Percentiles rank a stretch among this genome's conserved stretches.
phyloP scores from a whole-genome alignment of 306 rosid species.

The Trichosanthes truncata region DNA sequence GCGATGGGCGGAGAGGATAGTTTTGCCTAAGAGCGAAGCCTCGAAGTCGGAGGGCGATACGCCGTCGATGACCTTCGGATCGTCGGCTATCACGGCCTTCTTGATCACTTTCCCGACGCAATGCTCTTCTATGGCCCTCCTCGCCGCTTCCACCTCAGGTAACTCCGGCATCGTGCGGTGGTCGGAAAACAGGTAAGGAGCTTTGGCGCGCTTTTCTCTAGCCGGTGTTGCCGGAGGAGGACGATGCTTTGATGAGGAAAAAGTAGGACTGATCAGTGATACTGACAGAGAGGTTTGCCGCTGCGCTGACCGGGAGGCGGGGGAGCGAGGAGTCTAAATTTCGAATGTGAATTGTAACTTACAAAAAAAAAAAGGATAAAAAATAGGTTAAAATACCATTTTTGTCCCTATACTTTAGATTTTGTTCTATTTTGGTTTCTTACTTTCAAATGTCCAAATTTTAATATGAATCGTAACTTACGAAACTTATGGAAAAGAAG shows the following conservation, averaged over 20 bases:
- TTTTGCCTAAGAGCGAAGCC: conserved; percentile 62
- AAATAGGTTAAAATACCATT: no score
- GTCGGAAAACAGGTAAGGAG: not conserved
- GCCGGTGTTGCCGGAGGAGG: conserved; percentile 7
- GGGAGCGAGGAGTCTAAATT: no score
- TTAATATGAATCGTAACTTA: no score
- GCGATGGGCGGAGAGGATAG: conserved; percentile 63
- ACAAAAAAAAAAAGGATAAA: no score
- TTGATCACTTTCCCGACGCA: conserved; percentile 68
- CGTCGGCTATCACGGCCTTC: conserved; percentile 53
- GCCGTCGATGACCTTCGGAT: conserved; percentile 78
- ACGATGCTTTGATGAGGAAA: not conserved
- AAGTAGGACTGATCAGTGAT: not conserved
- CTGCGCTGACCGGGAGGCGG: not conserved
- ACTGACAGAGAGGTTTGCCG: not conserved
- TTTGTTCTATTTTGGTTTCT: no score
- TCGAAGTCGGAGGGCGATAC: conserved; percentile 59
- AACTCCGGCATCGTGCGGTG: conserved; percentile 65
- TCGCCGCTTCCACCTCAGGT: conserved; percentile 98
- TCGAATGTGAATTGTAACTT: no score
- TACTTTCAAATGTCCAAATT: no score
- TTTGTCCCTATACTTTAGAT: no score
- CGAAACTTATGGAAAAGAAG: no score
- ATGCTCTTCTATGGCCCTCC: conserved; percentile 69
- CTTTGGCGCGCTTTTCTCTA: conserved; percentile 27